These are phyloP conservation scores for Hymenoscyphus repandus DNA, from an alignment of 2,329 filamentous ascomycete genomes.

Conservation along the genomic window DNA sequence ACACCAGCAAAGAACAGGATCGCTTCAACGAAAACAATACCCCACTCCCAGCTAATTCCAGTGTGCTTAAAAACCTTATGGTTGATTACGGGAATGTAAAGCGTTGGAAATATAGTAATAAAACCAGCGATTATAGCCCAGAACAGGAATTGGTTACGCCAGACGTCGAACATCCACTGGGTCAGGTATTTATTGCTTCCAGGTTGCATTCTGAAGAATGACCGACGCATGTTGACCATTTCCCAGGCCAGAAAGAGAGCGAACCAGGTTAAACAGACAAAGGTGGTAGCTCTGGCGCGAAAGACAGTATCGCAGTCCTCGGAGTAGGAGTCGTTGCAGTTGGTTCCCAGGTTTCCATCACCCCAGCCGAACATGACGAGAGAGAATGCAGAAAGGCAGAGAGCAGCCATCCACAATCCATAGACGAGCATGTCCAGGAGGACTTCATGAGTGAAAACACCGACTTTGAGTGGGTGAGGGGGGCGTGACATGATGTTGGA, in stretches of 20 bases:
- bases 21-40: conserved; percentile 56
- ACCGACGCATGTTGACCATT: conserved; percentile 66
- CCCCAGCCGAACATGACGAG: conserved; percentile 60
- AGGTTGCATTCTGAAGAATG: conserved; percentile 71
- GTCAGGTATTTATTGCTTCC: conserved; percentile 54
- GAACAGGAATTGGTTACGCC: conserved; percentile 69
- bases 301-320: conserved; percentile 57
- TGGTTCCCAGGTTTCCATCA: conserved; percentile 46
- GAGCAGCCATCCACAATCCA: conserved; percentile 69
- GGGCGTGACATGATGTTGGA: conserved; percentile 46
- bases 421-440: conserved; percentile 76
- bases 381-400: conserved; percentile 58
- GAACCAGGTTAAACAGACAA: conserved; percentile 71
- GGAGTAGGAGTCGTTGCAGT: conserved; percentile 56
- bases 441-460: conserved; percentile 74
- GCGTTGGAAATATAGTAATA: conserved; percentile 50
- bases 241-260: conserved; percentile 76
- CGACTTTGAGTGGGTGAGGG: conserved; percentile 61
- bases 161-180: conserved; percentile 63
- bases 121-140: conserved; percentile 55
- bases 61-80: conserved; percentile 60
- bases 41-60: conserved; percentile 66
- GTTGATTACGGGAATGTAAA: conserved; percentile 67
- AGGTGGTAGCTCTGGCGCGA: conserved; percentile 67
- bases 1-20: conserved; percentile 58